Conservation (phyloP, 2,329 filamentous ascomycete species). For the Epichloe brachyelytri region DNA sequence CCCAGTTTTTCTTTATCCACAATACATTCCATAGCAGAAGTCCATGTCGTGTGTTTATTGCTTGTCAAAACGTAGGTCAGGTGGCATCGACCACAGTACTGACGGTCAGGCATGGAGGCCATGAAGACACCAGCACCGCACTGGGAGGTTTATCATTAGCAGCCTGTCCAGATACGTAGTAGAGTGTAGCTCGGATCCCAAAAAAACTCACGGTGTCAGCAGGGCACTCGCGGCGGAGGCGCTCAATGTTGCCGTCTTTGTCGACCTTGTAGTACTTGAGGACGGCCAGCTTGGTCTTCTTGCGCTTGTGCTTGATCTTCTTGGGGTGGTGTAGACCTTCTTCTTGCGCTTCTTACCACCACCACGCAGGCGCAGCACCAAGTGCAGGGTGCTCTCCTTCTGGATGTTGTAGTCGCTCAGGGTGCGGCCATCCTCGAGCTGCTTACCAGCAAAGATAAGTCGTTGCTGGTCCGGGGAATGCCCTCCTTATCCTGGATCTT, state of each 20-base stretch:
- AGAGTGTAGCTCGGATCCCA: not conserved
- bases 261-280: slow-evolving; percentile 99
- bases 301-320: slow-evolving; percentile 99
- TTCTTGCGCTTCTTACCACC: slow-evolving; percentile 99
- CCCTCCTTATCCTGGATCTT: slow-evolving; percentile 99
- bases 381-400: slow-evolving; percentile 98
- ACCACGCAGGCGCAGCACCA: slow-evolving; percentile 96
- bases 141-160: slow-evolving; percentile 28
- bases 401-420: slow-evolving; percentile 99
- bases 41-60: slow-evolving; percentile 30
- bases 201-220: slow-evolving; percentile 59
- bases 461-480: slow-evolving; percentile 97
- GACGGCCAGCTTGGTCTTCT: slow-evolving; percentile 99
- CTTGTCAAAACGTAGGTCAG: slow-evolving; percentile 62
- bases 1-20: slow-evolving; percentile 13
- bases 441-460: slow-evolving; percentile 99
- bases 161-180: not conserved
- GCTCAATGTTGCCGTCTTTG: slow-evolving; percentile 99
- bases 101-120: slow-evolving; percentile 99
- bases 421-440: slow-evolving; percentile 98
- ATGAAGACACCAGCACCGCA: slow-evolving; percentile 99
- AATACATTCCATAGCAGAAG: slow-evolving; percentile 18
- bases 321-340: slow-evolving; percentile 99
- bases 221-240: slow-evolving; percentile 95
- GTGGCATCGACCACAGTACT: slow-evolving; percentile 79